Evolutionary conservation across 1,284 basidiomycete species (phyloP), one percentile per base, ranked within the genome.

Genomic region (Ustilago esculenta): DNA sequence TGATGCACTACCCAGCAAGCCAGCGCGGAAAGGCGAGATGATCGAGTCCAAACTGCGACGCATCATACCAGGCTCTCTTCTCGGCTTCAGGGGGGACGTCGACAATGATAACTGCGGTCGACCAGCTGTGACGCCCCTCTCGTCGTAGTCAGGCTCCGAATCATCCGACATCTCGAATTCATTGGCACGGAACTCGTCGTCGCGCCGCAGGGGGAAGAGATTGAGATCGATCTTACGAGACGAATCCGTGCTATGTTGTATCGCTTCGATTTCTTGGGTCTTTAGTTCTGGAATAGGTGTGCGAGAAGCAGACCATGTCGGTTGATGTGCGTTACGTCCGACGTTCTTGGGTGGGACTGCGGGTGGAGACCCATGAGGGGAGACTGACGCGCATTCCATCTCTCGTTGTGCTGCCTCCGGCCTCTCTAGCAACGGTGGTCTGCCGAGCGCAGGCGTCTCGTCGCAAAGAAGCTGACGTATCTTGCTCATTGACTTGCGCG

Each of bases 41-140:
- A 69, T 50, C 1, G 66, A 69, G 25, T 69, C 66, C 18, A 69
- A 47, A 37, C 66, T 69, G 32, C 66, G 66, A 20, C 66, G 39
- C 11, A 69, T 51, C 6, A 55, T 51, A 24, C 66, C 66, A 14
- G 66, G 55, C n/a, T 46, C 34, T 27, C 55, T 42, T 4, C 27
- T 33, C 4, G 49, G 10, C 24, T 30, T 44, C 4, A 33, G 24
- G 2, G 51, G 11, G 2, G 41, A 25, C 6, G 34, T 11, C 3
- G 23, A 36, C 6, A 35, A 32, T n/a, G 37, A 35, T 15, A 49
- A n/a, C 14, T 24, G 53, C 8, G 53, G 39, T 6, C 39, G 23
- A 12, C 27, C 29, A 24, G 17, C 39, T 10, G 18, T 18, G 14
- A 6, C 30, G 15, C n/a, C 17, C 15, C 18, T 14, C 8, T 18